A percentile compares a stretch with the other conserved stretches of the same genome.
These are phyloP conservation scores for Fusarium albosuccineum DNA, from an alignment of 2,329 filamentous ascomycete species.

Conservation along the genomic window DNA sequence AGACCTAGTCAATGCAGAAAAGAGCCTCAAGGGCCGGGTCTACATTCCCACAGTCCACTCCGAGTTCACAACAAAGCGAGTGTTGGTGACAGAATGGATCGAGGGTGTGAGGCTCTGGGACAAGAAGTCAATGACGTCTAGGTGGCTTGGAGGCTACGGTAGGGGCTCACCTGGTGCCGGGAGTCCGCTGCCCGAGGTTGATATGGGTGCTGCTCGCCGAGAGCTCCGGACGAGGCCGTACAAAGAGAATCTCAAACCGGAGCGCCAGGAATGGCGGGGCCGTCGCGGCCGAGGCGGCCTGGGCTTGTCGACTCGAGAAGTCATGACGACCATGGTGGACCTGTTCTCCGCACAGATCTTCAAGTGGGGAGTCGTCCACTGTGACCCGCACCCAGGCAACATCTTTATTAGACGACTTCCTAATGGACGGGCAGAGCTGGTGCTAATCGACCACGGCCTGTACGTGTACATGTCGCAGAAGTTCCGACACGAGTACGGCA, in stretches of 20 bases:
- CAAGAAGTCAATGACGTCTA: constrained; percentile 80
- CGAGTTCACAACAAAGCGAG: constrained; percentile 83
- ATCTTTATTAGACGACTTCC: constrained; percentile 93
- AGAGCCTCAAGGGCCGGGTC: constrained; percentile 80
- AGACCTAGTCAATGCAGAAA: constrained; percentile 79
- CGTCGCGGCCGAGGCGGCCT: constrained; percentile 80
- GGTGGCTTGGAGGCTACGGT: constrained; percentile 83
- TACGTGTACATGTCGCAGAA: constrained; percentile 90
- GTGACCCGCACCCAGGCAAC: constrained; percentile 97
- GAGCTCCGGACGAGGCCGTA: constrained; percentile 65
- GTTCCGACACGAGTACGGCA: constrained; percentile 87
- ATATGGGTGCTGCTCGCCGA: constrained; percentile 60
- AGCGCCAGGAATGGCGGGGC: constrained; percentile 84
- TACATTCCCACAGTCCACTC: constrained; percentile 90
- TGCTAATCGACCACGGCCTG: constrained; percentile 96
- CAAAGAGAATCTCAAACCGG: constrained; percentile 78
- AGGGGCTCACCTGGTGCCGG: constrained; percentile 84
- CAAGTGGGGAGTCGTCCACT: constrained; percentile 95
- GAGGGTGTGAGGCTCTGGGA: constrained; percentile 95
- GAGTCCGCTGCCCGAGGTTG: constrained; percentile 66
- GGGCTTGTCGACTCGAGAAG: constrained; percentile 83
- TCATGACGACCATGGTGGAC: constrained; percentile 97
- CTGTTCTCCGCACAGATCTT: constrained; percentile 99
- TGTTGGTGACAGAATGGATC: constrained; percentile 98
- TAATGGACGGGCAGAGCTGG: constrained; percentile 86